Conservation (phyloP, 768 basidiomycete species). For the Exidia glandulosa region DNA sequence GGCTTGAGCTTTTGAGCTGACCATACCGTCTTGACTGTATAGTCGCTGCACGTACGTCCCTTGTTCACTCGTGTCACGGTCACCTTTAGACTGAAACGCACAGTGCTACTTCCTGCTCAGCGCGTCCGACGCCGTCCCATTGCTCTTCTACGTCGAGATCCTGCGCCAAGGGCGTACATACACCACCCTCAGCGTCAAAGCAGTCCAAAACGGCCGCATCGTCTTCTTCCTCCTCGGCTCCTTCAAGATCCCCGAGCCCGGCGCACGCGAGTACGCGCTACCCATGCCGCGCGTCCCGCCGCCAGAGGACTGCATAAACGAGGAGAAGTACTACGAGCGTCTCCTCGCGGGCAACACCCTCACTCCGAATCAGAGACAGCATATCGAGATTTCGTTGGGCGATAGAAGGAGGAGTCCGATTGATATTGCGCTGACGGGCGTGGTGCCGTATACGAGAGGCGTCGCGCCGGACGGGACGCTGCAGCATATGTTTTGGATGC, state of each 20-base stretch:
- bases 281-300: constrained; percentile 47
- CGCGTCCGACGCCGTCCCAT: constrained; percentile 60
- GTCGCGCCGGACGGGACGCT: constrained; percentile 34
- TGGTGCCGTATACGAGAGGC: constrained; percentile 14
- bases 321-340: constrained; percentile 31
- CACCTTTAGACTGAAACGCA: not conserved
- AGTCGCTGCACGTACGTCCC: constrained; percentile 61
- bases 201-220: constrained; percentile 38
- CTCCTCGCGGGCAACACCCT: not conserved
- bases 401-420: constrained; percentile 62
- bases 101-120: constrained; percentile 77
- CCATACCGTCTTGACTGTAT: no score
- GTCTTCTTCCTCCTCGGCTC: constrained; percentile 65
- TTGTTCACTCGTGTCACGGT: not conserved
- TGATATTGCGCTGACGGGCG: constrained; percentile 42
- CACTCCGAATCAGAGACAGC: not conserved
- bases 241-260: constrained; percentile 69
- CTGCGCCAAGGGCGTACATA: constrained; percentile 68
- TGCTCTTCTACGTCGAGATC: constrained; percentile 69
- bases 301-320: constrained; percentile 54
- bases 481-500: constrained; percentile 69
- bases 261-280: constrained; percentile 61
- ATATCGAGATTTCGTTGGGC: not conserved
- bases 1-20: constrained; percentile 2
- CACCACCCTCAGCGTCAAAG: constrained; percentile 42